Conservation (phyloP, 495 filamentous ascomycete species). For the Aspergillus kassunensis region DNA sequence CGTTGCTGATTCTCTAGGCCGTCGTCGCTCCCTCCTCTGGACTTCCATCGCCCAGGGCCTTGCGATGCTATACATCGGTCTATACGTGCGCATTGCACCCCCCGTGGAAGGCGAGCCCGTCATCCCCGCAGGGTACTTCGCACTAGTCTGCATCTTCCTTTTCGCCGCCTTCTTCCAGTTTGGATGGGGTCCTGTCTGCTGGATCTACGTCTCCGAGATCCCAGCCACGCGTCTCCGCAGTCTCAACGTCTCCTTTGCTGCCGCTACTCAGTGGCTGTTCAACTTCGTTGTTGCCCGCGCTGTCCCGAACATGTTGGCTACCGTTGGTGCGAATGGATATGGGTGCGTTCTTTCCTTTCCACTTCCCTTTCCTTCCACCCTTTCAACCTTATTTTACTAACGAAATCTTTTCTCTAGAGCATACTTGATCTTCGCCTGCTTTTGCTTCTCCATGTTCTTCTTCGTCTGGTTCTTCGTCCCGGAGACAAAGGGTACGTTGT, state of each 20-base stretch:
- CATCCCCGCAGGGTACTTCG: slow-evolving; percentile 43
- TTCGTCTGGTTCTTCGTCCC: slow-evolving; percentile 72
- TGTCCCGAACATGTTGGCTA: slow-evolving; percentile 46
- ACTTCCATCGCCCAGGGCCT: slow-evolving; percentile 66
- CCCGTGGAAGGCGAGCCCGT: slow-evolving; percentile 50
- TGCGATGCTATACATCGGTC: slow-evolving; percentile 75
- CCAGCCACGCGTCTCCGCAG: slow-evolving; percentile 67
- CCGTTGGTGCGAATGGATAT: slow-evolving; percentile 59
- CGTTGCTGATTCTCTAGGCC: slow-evolving; percentile 67
- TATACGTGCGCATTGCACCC: slow-evolving; percentile 71
- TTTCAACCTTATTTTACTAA: not conserved
- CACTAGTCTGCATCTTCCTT: slow-evolving; percentile 53
- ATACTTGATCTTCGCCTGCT: slow-evolving; percentile 46
- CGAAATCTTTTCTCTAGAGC: slow-evolving; percentile 23
- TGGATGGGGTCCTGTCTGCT: slow-evolving; percentile 44
- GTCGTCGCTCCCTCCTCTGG: slow-evolving; percentile 67
- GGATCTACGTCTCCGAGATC: slow-evolving; percentile 59
- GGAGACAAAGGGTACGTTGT: slow-evolving; percentile 61
- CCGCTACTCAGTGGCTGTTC: slow-evolving; percentile 50
- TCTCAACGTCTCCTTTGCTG: slow-evolving; percentile 64
- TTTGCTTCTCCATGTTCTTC: slow-evolving; percentile 62
- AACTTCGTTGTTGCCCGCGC: slow-evolving; percentile 42
- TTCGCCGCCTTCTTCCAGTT: slow-evolving; percentile 45
- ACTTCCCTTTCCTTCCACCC: slow-evolving; percentile 6
- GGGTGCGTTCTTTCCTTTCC: slow-evolving; percentile 29